Evolutionary conservation across 495 filamentous ascomycete species (phyloP), one percentile per base, ranked within the genome.

Genomic region (Xylaria telfairii): DNA sequence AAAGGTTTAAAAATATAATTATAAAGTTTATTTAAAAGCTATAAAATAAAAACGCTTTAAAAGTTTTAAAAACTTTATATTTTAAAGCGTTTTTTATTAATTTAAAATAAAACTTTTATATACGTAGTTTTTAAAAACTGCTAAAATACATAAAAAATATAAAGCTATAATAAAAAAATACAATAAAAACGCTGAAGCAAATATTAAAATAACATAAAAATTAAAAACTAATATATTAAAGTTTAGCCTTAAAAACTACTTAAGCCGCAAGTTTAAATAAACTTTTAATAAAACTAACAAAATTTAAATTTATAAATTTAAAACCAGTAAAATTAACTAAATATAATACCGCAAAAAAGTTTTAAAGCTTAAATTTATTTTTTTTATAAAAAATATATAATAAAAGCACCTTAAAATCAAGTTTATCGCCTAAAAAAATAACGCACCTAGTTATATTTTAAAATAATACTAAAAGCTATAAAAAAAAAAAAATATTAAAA

Each of bases 11-110:
- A 26, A 54, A 30, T 15, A 4, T 3, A 30, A 0, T 15, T 54
- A 54, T 15, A 15, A 54, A 54, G 10, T 8, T 54, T 54, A 3
- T 54, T 9, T 54, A 13, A 54, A 54, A 12, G 3, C 0, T 13
- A 15, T 54, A 30, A 54, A 13, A 30, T 30, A 54, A 54, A 30
- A 30, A 13, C 4, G 4, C 0, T 54, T 54, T 54, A 54, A 54
- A 54, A 54, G 26, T 4, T 54, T 54, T 54, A 54, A 54, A 54
- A 30, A 28, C 26, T 54, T 54, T 54, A 54, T 54, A 15, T 54
- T 54, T 30, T 59, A 59, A n/a, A 17, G 15, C 1, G 2, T 3
- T 37, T 32, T 32, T 59, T 30, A 37, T 59, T 32, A 59, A 6
- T 32, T 34, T 59, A 30, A 19, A 59, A 34, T 56, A 32, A n/a